Evolutionary conservation across 495 filamentous ascomycete genomes (phyloP), one percentile per base, ranked within the genome.

Genomic region (Aspergillus ellipticus): DNA sequence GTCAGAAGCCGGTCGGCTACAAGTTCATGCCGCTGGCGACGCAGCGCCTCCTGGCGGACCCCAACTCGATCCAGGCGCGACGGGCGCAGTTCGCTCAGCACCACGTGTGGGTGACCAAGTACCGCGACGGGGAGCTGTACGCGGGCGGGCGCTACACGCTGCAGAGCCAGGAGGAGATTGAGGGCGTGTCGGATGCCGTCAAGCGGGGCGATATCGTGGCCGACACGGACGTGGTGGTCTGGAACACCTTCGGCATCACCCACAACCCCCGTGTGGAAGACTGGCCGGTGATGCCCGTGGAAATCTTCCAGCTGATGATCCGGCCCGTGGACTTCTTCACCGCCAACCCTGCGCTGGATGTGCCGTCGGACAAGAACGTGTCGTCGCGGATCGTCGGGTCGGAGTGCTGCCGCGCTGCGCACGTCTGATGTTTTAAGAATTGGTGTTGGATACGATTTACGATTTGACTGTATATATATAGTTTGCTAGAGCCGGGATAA

Each of bases 111-210:
- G 85, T 95, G 3, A 93, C 90, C 0, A 81, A 82, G 29, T 85
- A 96, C 70, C 76, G 72, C 6, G 92, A 96, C 39, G 83, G 77
- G 6, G 93, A 97, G 71, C 74, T 96, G 4, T 96, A 85, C 63
- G 86, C 93, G 0, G 92, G 87, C 17, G 92, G 92, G 1, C 80
- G 84, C 56, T 96, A 93, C 67, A 96, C 93, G 1, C 89, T 96
- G 58, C 92, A 96, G 73, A 89, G 85, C 22, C 70, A 73, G 51
- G 43, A 58, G 15, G 75, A 78, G 43, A 73, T 86, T 10, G 86
- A 84, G 13, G 89, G 88, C 4, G 77, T 80, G 3, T 77, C 83
- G 0, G 73, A 78, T 42, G 84, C 85, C 1, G 71, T 76, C 41
- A 80, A 82, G 41, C 69, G 71, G 0, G 81, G 81, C 29, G 73